Evolutionary conservation across 257 asterid genomes (phyloP), one percentile per base, ranked within the genome.

Genomic region (Solanum neorickii): DNA sequence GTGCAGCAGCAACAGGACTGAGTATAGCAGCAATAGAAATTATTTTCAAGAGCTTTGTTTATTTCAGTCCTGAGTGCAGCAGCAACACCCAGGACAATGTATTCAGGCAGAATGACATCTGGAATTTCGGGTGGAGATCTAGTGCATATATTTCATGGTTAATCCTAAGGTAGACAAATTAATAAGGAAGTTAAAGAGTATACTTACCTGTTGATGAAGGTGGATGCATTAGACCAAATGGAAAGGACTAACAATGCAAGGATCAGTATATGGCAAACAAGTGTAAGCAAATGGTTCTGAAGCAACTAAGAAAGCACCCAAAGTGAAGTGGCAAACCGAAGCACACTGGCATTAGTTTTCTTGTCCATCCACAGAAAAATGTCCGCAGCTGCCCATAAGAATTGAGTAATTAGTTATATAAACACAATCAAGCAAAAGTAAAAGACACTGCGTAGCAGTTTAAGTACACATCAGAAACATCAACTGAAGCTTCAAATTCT

Each of bases 241-340:
- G 93, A 95, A 72, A 92, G 90, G 87, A 95, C 35, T 59, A 94
- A 94, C 86, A 95, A 88, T 60, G 93, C 95, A 89, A 94, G 93
- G 84, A 96, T 93, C 87, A 94, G 88, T 82, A 95, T 78, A 87
- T 96, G 97, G 95, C 98, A 95, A 66, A 96, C 94, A 74, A 95
- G 92, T 3, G 99, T 89, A 41, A 96, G 96, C 91, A 96, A 89
- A 88, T 96, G 98, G 87, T 96, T 95, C 80, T 96, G 96, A 77
- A 93, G 92, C 94, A 96, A 91, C 90, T 96, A 98, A 87, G 93
- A 95, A 66, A 96, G 94, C 92, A 96, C 96, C 98, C 98, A 96
- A 88, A 95, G 88, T 83, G 94, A 93, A 72, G 98, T 96, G 35
- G 93, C 98, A 88, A 96, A 85, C 86, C 97, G 97, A 65, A 96